Base-by-base conservation (phyloP, 805 yeast genomes). In the Suhomyces kilbournensis region DNA sequence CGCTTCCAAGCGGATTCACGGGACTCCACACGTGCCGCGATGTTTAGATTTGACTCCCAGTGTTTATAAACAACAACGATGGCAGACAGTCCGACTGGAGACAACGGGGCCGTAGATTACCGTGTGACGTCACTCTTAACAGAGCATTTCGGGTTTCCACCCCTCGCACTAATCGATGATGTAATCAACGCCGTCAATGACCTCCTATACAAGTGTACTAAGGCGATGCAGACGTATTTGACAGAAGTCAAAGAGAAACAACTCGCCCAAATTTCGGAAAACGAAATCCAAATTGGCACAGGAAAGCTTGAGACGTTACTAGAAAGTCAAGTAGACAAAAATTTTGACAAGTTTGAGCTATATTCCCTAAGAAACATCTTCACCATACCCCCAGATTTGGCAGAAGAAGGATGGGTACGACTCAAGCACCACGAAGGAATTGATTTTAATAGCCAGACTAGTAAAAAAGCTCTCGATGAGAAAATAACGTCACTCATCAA, bases 131-230 rank as follows among this genome's bases (percentile, higher is more conserved):
- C 72, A 9, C 61, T 90, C 15, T 74, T 92, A 48, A 88, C 96
- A 1, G 97, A 91, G 68, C 97, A 91, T 64, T 71, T 92, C 34
- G 96, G 89, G 34, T 89, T 81, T 61, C 88, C 94, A 7, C 96
- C 97, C 0, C 79, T 90, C 8, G 81, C 92, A 0, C 71, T 91
- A 12, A 79, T 92, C 5, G 97, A 92, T 60, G 96, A 90, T 61
- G 85, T 92, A 10, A 89, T 91, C 59, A 90, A 91, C 67, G 88
- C 90, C 1, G 94, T 90, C 22, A 91, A 91, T 62, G 90, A 84
- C 48, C 82, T 90, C 25, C 80, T 90, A 84, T 87, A 88, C 69
- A 84, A 86, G 59, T 88, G 96, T 62, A 85, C 92, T 0, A 81
- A 80, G 46, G 96, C 90, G 1, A 79, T 92, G 70, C 96, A 89